Evolutionary conservation across 768 basidiomycete species (phyloP), one percentile per base, ranked within the genome.

Genomic region (Russula sp.): DNA sequence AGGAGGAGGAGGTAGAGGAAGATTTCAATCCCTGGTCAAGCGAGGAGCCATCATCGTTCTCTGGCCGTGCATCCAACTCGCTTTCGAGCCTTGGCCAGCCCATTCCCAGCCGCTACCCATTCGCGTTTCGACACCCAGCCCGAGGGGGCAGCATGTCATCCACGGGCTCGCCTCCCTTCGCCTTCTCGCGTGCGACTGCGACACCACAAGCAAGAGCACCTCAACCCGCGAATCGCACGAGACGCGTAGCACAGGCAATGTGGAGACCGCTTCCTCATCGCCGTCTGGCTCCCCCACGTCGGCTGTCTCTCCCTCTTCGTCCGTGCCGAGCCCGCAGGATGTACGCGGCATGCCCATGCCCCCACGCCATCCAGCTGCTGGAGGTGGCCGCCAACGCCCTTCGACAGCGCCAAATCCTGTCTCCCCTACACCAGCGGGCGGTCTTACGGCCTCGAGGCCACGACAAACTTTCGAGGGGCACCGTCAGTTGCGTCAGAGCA

Each of bases 51-150:
- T 86, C 86, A 0, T 82, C 85, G 20, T 87, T 84, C 5, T 90
- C 90, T 0, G 89, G 85, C 2, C 68, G 63, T 32, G 68, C 66
- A 2, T 64, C 66, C 30, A 69, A 69, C 22, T 93, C 92, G 9
- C 85, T 94, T 86, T 93, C 91, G 3, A 90, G 88, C 65, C 81
- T 94, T 6, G 92, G 92, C 3, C 86, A 88, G 26, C 91, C n/a
- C 90, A 79, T 93, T 58, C 74, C 77, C 38, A 85, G 88, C 26
- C 81, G 86, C 0, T 88, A 87, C 71, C 89, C 88, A 11, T 89
- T 89, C 80, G 79, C 83, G 59, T 82, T 83, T 73, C 84, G 86
- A 22, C 80, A 80, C 2, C 82, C 82, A 7, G 72, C 73, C 1
- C 81, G 82, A 9, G 81, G 84, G 0, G 77, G 75, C 16, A 76